Base-by-base conservation (phyloP, 257 asterid species). In the Ophiorrhiza pumila region DNA sequence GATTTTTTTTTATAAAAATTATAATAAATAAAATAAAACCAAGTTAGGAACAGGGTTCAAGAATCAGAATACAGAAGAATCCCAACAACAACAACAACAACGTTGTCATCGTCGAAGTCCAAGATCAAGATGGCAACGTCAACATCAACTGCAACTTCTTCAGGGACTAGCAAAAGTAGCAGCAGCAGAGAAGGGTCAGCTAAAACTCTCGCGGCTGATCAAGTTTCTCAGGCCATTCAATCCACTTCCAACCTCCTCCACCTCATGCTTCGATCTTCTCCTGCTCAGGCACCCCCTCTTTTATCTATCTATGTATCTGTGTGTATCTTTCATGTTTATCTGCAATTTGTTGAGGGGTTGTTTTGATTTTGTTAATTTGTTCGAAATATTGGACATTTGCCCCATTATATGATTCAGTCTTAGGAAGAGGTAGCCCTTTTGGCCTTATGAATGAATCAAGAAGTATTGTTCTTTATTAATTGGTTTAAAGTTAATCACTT, bases 191-290 rank as follows among this genome's bases (percentile, higher is more conserved):
- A 84, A 23, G 95, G 92, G 43, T 84, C 97, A 12, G 90, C 93
- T 18, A 89, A 89, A 74, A 56, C 85, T 15, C 13, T 69, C 37
- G 90, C 87, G 1, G 90, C 90, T n/a, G 97, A 89, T 80, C 97
- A 92, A 72, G 90, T 92, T 49, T 84, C 96, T 11, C 96, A 88
- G 71, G 85, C 93, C 59, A 84, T 90, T 4, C 90, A 83, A 74
- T 92, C 97, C 68, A 90, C 93, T 50, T 91, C 97, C 74, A 92
- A 92, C 82, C 97, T 92, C 73, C 89, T 92, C 37, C 97, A 84
- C 62, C 97, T 91, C 87, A 91, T 91, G 97, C 91, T 88, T 57
- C 90, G 90, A 14, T 85, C 96, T 49, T 91, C 97, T 60, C 90
- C 94, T 32, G 82, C 97, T 29, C 96, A 87, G 74, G 97, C 70